Evolutionary conservation across 768 basidiomycete species (phyloP).

Genomic region (Calocybe cyanea): DNA sequence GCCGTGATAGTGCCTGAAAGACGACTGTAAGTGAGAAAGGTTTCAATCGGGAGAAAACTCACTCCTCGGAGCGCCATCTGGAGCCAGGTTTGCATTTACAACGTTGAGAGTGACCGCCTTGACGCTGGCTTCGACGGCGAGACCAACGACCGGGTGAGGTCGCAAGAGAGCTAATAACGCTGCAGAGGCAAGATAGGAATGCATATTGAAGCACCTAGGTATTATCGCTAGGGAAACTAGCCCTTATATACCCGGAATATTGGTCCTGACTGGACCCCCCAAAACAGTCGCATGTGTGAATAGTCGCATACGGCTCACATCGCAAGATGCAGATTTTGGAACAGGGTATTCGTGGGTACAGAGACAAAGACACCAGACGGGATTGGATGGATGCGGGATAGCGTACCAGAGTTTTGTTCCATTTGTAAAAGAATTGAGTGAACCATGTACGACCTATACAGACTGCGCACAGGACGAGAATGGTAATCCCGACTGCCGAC

Average conservation of each 20-base stretch:
- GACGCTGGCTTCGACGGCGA: constrained; percentile 4
- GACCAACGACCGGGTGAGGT: constrained; percentile 11
- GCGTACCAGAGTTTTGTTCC: background rate
- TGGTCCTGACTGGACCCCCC: background rate
- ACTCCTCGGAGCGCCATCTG: constrained; percentile 37
- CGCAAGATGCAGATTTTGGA: background rate
- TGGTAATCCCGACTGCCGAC: background rate
- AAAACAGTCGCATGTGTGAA: background rate
- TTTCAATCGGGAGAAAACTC: constrained; percentile 5
- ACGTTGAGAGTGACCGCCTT: constrained; percentile 29
- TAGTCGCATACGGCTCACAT: background rate
- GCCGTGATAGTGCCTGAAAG: constrained; percentile 19
- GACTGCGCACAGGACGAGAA: background rate
- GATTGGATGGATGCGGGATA: background rate
- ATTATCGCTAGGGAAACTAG: background rate
- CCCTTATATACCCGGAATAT: constrained; percentile 6
- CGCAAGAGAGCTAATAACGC: constrained; percentile 16
- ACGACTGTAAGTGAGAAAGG: background rate
- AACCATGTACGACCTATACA: background rate
- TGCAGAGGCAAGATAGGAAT: constrained; percentile 16
- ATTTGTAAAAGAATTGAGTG: background rate
- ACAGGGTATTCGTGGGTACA: background rate
- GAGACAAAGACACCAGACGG: constrained; percentile 1
- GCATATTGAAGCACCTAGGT: constrained; percentile 17
- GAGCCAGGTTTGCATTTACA: constrained; percentile 35